Evolutionary conservation across 768 basidiomycete genomes (phyloP), one percentile per base, ranked within the genome.

Genomic region (Daedalea quercina): DNA sequence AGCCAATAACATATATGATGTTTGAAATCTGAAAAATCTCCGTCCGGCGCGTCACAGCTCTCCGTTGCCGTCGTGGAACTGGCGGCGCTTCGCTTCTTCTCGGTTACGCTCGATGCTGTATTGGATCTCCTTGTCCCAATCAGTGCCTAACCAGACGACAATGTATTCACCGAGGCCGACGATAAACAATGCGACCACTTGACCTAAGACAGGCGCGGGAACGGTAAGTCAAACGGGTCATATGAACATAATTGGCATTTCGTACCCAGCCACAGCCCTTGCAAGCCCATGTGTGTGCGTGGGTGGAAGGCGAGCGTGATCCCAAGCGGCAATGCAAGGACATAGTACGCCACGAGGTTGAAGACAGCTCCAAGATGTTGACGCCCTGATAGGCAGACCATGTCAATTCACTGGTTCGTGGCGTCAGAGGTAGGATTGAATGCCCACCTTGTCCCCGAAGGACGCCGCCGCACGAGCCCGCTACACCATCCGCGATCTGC

Each of bases 291-390:
- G n/a, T 60, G 65, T 0, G 67, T 63, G 22, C 56, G 59, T 1
- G 59, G 52, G 37, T 65, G 64, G 62, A 79, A 80, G 1, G 79
- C 79, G 11, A 81, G 73, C 1, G 69, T 72, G 50, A 78, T 74
- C 11, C 79, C 80, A 20, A 80, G 62, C 0, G 79, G 80, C 1
- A 80, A 63, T 3, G 78, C 80, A 34, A 81, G 61, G 1, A 78
- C 68, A 53, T 80, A 81, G 63, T 81, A 81, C 34, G 86, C 85
- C 15, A 86, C 67, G 23, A 85, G 63, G 62, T 90, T 88, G 70
- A 89, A 87, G 7, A 81, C 59, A 8, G 87, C 87, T 7, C 87
- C 87, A 17, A 89, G 75, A 55, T 84, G 81, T 63, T 90, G 87
- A 19, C 84, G 65, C 7, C 72, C 74, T 70, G 57, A 50, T 44